phyloP scores from a whole-genome alignment of 2,329 filamentous ascomycete genomes.

The Paracamarosporium sp. region DNA sequence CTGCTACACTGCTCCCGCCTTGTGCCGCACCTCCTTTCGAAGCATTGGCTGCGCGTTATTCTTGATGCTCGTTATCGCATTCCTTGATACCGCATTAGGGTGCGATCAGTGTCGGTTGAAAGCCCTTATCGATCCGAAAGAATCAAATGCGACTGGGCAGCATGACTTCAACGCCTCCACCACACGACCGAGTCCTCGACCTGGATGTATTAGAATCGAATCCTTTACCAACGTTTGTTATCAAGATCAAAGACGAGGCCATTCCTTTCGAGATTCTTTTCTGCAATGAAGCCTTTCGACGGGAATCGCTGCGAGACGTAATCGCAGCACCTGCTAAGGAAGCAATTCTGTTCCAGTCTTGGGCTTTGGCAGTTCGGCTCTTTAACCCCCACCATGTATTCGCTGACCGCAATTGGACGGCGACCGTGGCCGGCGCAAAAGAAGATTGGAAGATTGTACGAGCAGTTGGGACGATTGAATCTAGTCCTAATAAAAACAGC shows the following conservation, averaged over 20 bases:
- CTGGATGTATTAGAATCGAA: conserved; percentile 32
- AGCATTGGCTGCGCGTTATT: not conserved
- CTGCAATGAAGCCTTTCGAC: conserved; percentile 31
- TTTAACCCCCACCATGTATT: conserved; percentile 24
- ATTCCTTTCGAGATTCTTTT: conserved; percentile 27
- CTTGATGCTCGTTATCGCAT: not conserved
- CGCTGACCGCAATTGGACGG: conserved; percentile 22
- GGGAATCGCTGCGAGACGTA: conserved; percentile 5
- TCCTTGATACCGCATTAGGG: not conserved
- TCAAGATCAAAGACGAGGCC: conserved; percentile 16
- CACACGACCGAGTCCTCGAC: conserved; percentile 17
- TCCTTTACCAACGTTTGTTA: conserved; percentile 29
- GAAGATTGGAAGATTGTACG: conserved; percentile 25
- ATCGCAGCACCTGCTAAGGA: conserved; percentile 15
- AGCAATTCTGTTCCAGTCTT: conserved; percentile 34
- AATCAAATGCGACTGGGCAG: not conserved
- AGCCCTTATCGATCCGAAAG: not conserved
- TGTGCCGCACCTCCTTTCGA: not conserved
- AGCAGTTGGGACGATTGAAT: conserved; percentile 2
- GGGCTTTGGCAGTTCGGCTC: conserved; percentile 28
- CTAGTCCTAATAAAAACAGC: not conserved
- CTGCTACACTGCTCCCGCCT: not conserved
- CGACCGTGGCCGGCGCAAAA: conserved; percentile 19
- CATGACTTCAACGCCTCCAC: not conserved
- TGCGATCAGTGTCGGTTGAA: not conserved